phyloP scores from a whole-genome alignment of 495 filamentous ascomycete species.

The Filosporella fistucella region DNA sequence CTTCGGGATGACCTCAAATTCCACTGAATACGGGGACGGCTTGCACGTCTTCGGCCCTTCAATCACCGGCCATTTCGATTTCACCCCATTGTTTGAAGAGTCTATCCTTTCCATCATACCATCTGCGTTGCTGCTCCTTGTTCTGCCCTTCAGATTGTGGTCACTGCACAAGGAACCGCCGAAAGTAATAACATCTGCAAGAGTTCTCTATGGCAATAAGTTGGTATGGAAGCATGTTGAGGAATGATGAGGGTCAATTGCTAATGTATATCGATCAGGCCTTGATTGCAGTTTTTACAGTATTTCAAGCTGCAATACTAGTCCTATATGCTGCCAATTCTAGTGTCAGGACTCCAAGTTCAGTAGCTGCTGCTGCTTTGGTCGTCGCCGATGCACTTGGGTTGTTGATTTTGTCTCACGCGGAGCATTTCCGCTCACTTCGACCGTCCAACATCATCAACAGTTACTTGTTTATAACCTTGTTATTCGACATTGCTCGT shows the following conservation, averaged over 20 bases:
- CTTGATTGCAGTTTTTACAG: constrained; percentile 1
- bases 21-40: too few relatives aligned
- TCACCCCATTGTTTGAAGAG: constrained; percentile 4
- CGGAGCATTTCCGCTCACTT: constrained; percentile 30
- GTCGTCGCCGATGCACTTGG: constrained; percentile 30
- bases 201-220: constrained; percentile 10
- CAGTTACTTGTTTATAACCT: constrained; percentile 31
- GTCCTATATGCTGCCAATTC: constrained; percentile 11
- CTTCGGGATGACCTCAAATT: too few relatives aligned
- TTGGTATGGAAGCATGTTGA: neutral
- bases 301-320: constrained; percentile 9
- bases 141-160: neutral
- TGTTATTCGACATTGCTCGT: constrained; percentile 35
- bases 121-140: neutral
- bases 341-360: constrained; percentile 34
- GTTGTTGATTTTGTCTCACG: constrained; percentile 20
- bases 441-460: constrained; percentile 33
- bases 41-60: constrained; percentile 9
- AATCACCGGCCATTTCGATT: neutral
- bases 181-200: constrained; percentile 1
- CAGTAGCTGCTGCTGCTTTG: constrained; percentile 43
- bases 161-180: constrained; percentile 16
- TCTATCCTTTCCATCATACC: constrained; percentile 4
- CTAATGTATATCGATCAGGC: neutral
- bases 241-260: neutral